Conservation (phyloP, 495 filamentous ascomycete genomes). For the Platismatia glauca region DNA sequence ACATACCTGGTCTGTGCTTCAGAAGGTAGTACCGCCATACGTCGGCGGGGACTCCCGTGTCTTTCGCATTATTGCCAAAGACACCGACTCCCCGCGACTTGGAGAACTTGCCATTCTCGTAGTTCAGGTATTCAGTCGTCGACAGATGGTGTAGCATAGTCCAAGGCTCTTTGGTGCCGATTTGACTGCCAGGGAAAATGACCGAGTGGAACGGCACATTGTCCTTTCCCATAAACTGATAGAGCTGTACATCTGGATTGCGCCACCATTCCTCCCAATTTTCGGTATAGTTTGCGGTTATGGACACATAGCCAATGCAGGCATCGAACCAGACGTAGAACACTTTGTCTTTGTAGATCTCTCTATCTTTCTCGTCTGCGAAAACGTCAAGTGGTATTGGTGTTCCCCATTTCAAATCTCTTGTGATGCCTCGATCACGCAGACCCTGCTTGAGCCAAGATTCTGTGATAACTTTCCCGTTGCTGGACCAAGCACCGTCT, state of each 20-base stretch:
- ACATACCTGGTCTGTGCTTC: conserved; percentile 56
- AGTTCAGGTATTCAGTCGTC: conserved; percentile 92
- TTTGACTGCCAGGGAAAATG: conserved; percentile 80
- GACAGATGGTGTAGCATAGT: conserved; percentile 83
- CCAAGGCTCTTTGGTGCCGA: conserved; percentile 80
- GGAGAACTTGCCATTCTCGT: conserved; percentile 92
- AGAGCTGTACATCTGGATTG: conserved; percentile 80
- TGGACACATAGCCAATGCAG: conserved; percentile 91
- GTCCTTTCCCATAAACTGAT: conserved; percentile 98
- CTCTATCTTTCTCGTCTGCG: conserved; percentile 26
- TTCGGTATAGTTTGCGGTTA: conserved; percentile 85
- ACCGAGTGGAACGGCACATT: conserved; percentile 90
- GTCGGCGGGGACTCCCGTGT: conserved; percentile 76
- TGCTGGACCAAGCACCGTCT: conserved; percentile 67
- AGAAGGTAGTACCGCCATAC: conserved; percentile 94
- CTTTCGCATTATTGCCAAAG: conserved; percentile 79
- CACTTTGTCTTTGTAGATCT: conserved; percentile 32
- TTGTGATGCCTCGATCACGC: conserved; percentile 78
- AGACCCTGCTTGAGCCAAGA: conserved; percentile 78
- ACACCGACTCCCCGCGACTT: conserved; percentile 86
- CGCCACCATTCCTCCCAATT: conserved; percentile 96
- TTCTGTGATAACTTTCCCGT: conserved; percentile 60
- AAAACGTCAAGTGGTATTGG: conserved; percentile 47
- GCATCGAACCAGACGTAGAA: conserved; percentile 99
- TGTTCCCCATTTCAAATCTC: conserved; percentile 86